Conservation (phyloP, 306 rosid genomes). For the Ormosia semicastrata region DNA sequence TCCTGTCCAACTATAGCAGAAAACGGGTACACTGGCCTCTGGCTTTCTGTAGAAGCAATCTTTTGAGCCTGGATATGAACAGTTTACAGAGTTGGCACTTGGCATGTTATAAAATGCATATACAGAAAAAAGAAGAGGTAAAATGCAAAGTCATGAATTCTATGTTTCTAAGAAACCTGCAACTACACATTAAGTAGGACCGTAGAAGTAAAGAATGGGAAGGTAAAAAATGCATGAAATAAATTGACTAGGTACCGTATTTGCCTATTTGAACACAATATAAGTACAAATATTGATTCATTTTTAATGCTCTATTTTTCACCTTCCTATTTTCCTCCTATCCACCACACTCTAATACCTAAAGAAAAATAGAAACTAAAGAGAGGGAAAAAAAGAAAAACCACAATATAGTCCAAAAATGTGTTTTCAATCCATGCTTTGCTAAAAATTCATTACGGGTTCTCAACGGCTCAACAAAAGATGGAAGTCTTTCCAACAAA, state of each 20-base stretch:
- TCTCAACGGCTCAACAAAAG: not conserved
- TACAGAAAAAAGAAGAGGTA: not conserved
- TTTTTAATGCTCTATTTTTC: not conserved
- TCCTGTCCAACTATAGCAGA: slow-evolving; percentile 90
- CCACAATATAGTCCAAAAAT: not conserved
- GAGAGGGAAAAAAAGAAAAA: not conserved
- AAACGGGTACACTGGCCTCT: slow-evolving; percentile 87
- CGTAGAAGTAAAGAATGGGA: not conserved
- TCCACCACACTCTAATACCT: not conserved
- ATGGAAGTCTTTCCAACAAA: slow-evolving; percentile 12
- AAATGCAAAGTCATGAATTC: not conserved
- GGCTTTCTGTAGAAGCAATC: slow-evolving; percentile 57
- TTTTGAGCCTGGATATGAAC: slow-evolving; percentile 55
- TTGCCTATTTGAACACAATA: not conserved
- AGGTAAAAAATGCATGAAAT: not conserved
- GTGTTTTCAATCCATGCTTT: not conserved
- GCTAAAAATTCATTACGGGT: not conserved
- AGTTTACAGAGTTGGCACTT: not conserved
- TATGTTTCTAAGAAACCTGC: not conserved
- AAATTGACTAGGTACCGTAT: not conserved
- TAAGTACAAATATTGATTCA: not conserved
- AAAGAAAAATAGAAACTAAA: not conserved
- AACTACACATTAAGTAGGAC: not conserved
- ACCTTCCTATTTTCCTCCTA: not conserved
- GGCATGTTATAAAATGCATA: not conserved